Conservation (phyloP, 257 asterid species). For the Solanum medicagineum region DNA sequence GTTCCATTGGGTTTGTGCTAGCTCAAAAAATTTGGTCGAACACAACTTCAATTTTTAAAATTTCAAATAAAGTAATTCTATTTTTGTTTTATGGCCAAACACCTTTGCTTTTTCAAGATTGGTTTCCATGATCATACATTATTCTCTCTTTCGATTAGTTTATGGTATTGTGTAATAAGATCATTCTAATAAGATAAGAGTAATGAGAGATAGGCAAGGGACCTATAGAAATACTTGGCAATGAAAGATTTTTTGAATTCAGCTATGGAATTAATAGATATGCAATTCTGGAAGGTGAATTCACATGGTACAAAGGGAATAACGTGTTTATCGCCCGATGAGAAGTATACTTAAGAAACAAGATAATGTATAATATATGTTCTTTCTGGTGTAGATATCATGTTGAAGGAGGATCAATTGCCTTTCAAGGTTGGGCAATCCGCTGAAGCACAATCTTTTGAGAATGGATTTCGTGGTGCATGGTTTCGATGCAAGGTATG, state of each 20-base stretch:
- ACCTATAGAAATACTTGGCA: neutral
- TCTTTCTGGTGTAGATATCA: neutral
- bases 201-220: neutral
- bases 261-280: neutral
- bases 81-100: neutral
- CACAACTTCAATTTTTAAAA: neutral
- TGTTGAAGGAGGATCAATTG: neutral
- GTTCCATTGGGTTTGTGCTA: too few relatives aligned
- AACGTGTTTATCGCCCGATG: neutral
- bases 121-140: neutral
- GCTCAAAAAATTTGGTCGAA: neutral
- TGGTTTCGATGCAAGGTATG: slow-evolving; percentile 17
- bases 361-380: neutral
- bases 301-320: neutral
- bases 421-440: slow-evolving; percentile 9
- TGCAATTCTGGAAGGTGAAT: neutral
- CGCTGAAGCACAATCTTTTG: slow-evolving; percentile 11
- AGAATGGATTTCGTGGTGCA: slow-evolving; percentile 12
- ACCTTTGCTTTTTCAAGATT: neutral
- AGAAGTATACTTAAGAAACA: neutral
- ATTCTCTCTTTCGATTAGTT: neutral
- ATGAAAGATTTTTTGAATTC: neutral
- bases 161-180: neutral
- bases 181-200: neutral
- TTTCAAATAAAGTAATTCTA: neutral